Base-by-base conservation (phyloP, 345 rosid species). In the Boechera retrofracta region DNA sequence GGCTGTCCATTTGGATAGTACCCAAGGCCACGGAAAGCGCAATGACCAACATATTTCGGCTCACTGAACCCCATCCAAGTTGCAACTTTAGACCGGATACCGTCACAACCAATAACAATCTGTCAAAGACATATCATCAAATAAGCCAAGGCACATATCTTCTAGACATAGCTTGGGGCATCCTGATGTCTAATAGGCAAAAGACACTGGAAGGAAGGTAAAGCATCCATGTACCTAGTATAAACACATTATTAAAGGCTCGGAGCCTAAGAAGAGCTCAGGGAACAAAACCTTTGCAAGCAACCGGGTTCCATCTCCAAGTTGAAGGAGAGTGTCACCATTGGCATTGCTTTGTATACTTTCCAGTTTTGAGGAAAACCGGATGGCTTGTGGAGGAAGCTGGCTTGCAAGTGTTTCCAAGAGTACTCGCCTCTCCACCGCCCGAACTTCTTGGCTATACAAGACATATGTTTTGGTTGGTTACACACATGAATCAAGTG, bases 101-200 rank as follows among this genome's bases (percentile, higher is more conserved):
- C 97, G 33, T 94, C 98, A 39, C 97, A 94, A 15, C 95, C 98
- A 47, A 94, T 87, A 61, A 94, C 93, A 81, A 87, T 86, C 97
- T 91, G 85, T 72, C 71, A 80, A 80, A 47, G 41, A 53, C 33
- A 73, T 56, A 69, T 62, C 60, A 60, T 2, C 15, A 36, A 33
- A 69, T 68, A 24, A 60, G 38, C 18, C 47, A 59, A 60, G 33
- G 1, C 36, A 59, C 21, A 32, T 41, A 13, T 35, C 42, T 39
- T 76, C 6, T 49, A 56, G 13, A 60, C 56, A 68, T 53, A 62
- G 18, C 41, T 41, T 31, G 10, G 16, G 52, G 48, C 75, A 45
- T 33, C 6, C n/a, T 45, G 44, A 45, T 57, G 13, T 45, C 21
- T 57, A 15, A 35, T 48, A 21, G 11, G 69, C 68, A 47, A 21